Evolutionary conservation across 2,329 filamentous ascomycete species (phyloP), one percentile per base, ranked within the genome.

Genomic region (Sclerotinia sclerotiorum): DNA sequence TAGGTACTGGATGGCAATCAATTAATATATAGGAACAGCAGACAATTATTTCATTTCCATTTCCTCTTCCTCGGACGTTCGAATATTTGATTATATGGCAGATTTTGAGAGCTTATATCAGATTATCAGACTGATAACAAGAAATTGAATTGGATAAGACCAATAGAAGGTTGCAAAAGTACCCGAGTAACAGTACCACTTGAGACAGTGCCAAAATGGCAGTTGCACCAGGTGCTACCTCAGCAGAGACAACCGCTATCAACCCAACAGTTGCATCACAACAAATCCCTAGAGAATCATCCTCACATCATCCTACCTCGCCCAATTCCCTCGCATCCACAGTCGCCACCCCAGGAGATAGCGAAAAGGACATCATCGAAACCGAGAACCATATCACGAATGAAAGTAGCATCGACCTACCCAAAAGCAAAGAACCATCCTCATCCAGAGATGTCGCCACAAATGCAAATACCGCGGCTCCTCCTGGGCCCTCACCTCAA

Each of bases 91-190:
- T 48, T 48, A 44, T 17, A 48, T 48, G n/a, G 19, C 29, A 17
- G 4, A 27, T 49, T 24, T 24, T 11, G 1, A 49, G 3, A 35
- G 5, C 32, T 19, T 17, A 24, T 24, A 19, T 35, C 21, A 24
- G 1, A 49, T 49, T 39, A 35, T 35, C 52, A 8, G 11, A 27
- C 1, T 17, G 17, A 5, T 13, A 5, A 49, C 10, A 13, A 24
- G 29, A 48, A 5, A 42, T 42, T 42, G 13, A 15, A 42, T 61
- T 35, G 44, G 58, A 13, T 19, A 15, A 49, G 17, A 32, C 19
- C 44, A 62, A 62, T 49, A 32, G 58, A 61, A 48, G 11, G 10
- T 61, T 48, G 35, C 21, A 61, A 17, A 61, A 35, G 19, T 21
- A 35, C 13, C 58, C 58, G 21, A 35, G 60, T 39, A 27, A 15